phyloP scores from a whole-genome alignment of 1,284 basidiomycete species.

The Puccinia horiana region DNA sequence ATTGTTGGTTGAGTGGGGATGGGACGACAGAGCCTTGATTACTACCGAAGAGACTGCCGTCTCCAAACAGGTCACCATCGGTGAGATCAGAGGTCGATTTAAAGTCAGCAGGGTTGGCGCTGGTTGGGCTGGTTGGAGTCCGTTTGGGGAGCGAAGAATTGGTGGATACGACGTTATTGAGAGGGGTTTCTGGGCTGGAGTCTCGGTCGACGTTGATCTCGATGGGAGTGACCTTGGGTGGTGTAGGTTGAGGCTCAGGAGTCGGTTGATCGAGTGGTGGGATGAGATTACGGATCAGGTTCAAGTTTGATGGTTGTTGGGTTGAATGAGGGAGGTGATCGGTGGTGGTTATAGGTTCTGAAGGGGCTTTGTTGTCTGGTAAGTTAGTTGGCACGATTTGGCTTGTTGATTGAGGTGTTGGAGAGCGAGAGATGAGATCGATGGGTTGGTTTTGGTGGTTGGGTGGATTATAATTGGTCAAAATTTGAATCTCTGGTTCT shows the following conservation, averaged over 20 bases:
- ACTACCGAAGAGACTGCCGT: conserved; percentile 42
- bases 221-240: not conserved
- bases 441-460: not conserved
- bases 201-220: not conserved
- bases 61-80: conserved; percentile 42
- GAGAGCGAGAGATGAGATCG: conserved; percentile 8
- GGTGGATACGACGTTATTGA: not conserved
- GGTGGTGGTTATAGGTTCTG: not conserved
- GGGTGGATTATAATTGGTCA: not conserved
- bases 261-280: not conserved
- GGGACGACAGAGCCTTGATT: conserved; percentile 34
- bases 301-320: not conserved
- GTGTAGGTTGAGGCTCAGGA: not conserved
- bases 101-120: not conserved
- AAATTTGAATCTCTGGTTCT: not conserved
- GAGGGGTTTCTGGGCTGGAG: conserved; percentile 14
- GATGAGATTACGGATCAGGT: not conserved
- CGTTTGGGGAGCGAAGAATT: not conserved
- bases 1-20: conserved; percentile 28
- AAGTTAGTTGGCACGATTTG: not conserved
- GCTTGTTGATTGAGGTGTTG: not conserved
- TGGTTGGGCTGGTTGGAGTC: not conserved
- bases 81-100: conserved; percentile 25
- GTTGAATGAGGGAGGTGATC: not conserved
- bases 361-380: not conserved